These are phyloP conservation scores for Debaryomyces fabryi DNA, from an alignment of 1,139 yeast species.

Conservation along the genomic window DNA sequence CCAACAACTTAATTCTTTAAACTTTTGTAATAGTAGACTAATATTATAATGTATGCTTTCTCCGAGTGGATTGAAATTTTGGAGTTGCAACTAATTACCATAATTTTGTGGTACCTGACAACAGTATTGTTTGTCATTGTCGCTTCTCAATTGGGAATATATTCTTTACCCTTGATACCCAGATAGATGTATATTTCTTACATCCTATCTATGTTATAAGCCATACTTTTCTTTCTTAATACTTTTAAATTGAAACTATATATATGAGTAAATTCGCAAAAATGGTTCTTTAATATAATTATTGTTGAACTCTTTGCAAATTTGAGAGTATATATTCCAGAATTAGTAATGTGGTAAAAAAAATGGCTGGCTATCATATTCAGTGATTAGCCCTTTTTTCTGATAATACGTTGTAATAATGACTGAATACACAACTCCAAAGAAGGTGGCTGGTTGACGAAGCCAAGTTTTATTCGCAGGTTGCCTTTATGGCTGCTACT, in stretches of 20 bases:
- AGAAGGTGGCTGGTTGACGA: background rate
- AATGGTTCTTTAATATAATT: background rate
- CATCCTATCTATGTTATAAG: background rate
- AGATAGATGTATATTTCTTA: background rate
- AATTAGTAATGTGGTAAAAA: background rate
- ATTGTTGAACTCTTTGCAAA: background rate
- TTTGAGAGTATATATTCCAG: background rate
- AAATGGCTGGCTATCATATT: background rate
- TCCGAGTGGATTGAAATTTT: background rate
- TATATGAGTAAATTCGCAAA: background rate
- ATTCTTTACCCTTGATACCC: background rate
- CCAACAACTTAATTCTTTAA: too few species aligned
- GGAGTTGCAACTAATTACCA: conserved; percentile 2
- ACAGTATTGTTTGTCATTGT: background rate
- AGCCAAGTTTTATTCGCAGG: background rate
- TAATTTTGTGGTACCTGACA: background rate
- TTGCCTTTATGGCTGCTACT: background rate
- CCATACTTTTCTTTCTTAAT: background rate
- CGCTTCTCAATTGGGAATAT: background rate
- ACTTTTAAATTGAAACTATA: background rate
- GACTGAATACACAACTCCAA: background rate
- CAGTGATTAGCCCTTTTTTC: background rate
- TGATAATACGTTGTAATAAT: background rate
- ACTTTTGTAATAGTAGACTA: background rate
- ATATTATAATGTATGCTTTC: background rate